phyloP scores from a whole-genome alignment of 768 basidiomycete species.

The Rhizopogon rudus region DNA sequence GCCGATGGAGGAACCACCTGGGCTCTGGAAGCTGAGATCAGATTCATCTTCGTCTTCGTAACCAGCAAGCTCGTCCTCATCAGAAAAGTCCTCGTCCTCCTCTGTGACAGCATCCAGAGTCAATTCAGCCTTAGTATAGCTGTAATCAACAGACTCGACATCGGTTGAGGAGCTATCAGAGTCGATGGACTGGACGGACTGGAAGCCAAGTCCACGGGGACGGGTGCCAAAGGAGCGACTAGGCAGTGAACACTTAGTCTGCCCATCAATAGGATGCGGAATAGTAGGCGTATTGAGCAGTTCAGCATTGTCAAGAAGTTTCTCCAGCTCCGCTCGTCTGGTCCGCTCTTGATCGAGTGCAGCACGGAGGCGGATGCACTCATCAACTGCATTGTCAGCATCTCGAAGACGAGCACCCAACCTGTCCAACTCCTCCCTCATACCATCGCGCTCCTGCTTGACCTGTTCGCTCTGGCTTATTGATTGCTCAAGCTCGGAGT shows the following conservation, averaged over 20 bases:
- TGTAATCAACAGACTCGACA: conserved; percentile 55
- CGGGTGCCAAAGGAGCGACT: conserved; percentile 21
- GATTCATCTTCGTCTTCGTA: conserved; percentile 71
- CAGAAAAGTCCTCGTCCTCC: conserved; percentile 38
- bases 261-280: conserved; percentile 10
- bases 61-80: conserved; percentile 53
- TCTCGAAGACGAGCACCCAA: conserved; percentile 28
- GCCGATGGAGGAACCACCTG: conserved; percentile 47
- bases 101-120: conserved; percentile 55
- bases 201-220: conserved; percentile 44
- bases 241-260: conserved; percentile 12
- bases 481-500: conserved; percentile 23
- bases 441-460: conserved; percentile 22
- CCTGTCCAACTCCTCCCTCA: conserved; percentile 23
- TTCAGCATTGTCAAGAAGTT: conserved; percentile 41
- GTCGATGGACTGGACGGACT: conserved; percentile 45
- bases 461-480: conserved; percentile 21
- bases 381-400: conserved; percentile 17
- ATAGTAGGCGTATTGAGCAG: conserved; percentile 42
- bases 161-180: conserved; percentile 63
- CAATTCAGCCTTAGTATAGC: conserved; percentile 35
- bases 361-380: conserved; percentile 21
- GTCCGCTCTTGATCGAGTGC: conserved; percentile 36
- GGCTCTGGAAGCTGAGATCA: conserved; percentile 41
- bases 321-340: conserved; percentile 45